Percentiles rank a stretch among this genome's conserved stretches.
These are phyloP conservation scores for Psilocybe sp. DNA, from an alignment of 768 basidiomycete species.

Conservation along the genomic window DNA sequence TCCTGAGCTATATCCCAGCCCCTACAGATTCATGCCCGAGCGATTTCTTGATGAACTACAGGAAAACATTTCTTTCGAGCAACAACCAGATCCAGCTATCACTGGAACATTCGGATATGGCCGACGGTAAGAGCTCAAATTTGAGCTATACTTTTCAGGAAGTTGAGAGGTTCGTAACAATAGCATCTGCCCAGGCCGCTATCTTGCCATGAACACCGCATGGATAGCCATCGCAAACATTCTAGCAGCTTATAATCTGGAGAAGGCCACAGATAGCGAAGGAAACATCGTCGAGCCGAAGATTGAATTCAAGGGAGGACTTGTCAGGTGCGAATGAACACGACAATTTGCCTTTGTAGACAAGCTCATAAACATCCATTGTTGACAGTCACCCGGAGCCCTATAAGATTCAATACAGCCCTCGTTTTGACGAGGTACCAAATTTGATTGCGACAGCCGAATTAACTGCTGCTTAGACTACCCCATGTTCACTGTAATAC, in stretches of 20 bases:
- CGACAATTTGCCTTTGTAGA: neutral
- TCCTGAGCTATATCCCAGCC: constrained; percentile 46
- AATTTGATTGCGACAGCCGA: constrained; percentile 14
- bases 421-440: constrained; percentile 13
- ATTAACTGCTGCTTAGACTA: neutral
- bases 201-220: constrained; percentile 26
- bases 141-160: neutral
- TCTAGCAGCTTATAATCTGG: constrained; percentile 25
- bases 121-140: constrained; percentile 20
- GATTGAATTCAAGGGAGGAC: constrained; percentile 22
- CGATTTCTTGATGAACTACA: constrained; percentile 37
- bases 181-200: constrained; percentile 35
- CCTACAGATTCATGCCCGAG: constrained; percentile 53
- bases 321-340: constrained; percentile 13
- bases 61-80: constrained; percentile 6
- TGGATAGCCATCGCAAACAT: constrained; percentile 30
- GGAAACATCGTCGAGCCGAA: constrained; percentile 20
- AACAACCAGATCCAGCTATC: constrained; percentile 18
- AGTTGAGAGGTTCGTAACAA: neutral
- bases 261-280: constrained; percentile 25
- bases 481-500: neutral
- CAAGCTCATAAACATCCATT: neutral
- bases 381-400: constrained; percentile 19
- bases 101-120: constrained; percentile 31
- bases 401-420: constrained; percentile 13